Evolutionary conservation across 73 alveolate species (phyloP), one percentile per base, ranked within the genome.

Genomic region (Uronychia binucleata): DNA sequence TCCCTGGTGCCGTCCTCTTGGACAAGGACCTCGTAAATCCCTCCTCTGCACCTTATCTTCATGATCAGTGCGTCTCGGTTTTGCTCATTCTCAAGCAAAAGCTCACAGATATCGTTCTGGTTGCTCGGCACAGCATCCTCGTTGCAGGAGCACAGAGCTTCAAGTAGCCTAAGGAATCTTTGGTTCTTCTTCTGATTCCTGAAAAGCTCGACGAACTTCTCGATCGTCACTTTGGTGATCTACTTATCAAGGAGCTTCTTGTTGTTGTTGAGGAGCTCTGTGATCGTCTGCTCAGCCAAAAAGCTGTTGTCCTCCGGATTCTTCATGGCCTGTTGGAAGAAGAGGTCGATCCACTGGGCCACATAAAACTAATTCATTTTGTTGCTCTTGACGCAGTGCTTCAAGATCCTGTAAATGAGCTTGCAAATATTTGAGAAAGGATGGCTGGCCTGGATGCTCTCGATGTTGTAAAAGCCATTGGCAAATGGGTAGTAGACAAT

Each of bases 111-210:
- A 57, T 78, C 92, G 33, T 86, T 83, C 46, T 86, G 81, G 79
- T 86, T 86, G 58, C 84, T 79, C 5, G 83, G 78, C 32, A 86
- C 88, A n/a, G 92, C 92, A 33, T 86, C 92, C 31, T 85, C 92
- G 31, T 80, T 86, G 59, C 92, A 86, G 30, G 88, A 79, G 88
- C 92, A 86, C 1, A 86, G 88, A 31, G 92, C 78, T 0, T 85
- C 35, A 0, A 86, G 84, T 26, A 86, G 75, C 57, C 77, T 86
- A 29, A 86, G 57, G 75, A 60, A 86, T 78, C 88, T 86, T 34
- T 86, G 88, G 60, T 86, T 78, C 74, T 80, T 86, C 75, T 57
- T 86, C 31, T 86, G 79, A 5, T 28, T 28, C 77, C 35, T 79
- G 34, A 85, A 86, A 0, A 79, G 31, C 30, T 86, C 83, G 27